Base-by-base conservation (phyloP, 345 rosid genomes). In the Gossypioides kirkii region DNA sequence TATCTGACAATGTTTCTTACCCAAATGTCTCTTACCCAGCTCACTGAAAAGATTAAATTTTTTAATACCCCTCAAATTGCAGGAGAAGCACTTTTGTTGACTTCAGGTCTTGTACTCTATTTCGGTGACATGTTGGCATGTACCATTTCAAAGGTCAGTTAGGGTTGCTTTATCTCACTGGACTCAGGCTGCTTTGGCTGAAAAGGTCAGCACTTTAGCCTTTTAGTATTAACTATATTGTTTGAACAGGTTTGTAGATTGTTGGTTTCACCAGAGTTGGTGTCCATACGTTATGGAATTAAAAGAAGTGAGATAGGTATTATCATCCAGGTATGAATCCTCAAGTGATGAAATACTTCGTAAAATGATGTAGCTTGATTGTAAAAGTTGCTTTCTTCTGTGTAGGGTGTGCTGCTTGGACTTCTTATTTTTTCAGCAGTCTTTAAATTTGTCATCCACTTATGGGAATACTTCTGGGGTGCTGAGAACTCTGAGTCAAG, bases 61-160 rank as follows among this genome's bases (percentile, higher is more conserved):
- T n/a, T 28, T 26, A 53, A 53, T 36, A 45, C n/a, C 61, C 70
- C 22, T 62, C 16, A 17, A 49, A 74, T 69, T 81, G 36, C 74
- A 95, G 99, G 98, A 74, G 99, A 95, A 86, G 84, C 89, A 8
- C 96, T 91, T 85, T 74, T 95, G 69, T 86, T 90, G 67, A 95
- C 91, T 66, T 78, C 82, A 26, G 96, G 98, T 70, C 96, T 95
- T 80, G 93, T 95, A 72, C 92, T 92, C 77, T 91, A 91, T 84
- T 87, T 84, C 68, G 96, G 96, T 32, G 99, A 95, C 82, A 84
- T 92, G 87, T 70, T 91, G 86, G 92, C 93, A 5, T 83, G 86
- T 75, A 88, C 97, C 13, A 77, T 86, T 69, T 61, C 84, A 54
- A 90, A 92, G 98, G 98, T 87, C 79, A 75, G 84, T 87, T 80